These are phyloP conservation scores for Iris pallida DNA, from an alignment of 116 monocot genomes.

Conservation along the genomic window DNA sequence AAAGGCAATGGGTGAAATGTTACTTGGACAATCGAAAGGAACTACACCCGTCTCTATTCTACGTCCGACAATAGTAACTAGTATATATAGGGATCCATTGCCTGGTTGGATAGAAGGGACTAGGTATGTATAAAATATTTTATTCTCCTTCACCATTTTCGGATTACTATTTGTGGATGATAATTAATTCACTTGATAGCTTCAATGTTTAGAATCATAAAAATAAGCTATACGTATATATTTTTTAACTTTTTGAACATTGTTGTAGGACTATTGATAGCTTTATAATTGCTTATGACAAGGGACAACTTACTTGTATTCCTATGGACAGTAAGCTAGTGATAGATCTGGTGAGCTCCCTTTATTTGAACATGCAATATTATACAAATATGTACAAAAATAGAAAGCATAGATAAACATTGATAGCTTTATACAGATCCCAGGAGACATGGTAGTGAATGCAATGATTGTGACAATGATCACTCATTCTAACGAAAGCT, in stretches of 20 bases:
- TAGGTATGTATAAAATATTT: conserved; percentile 14
- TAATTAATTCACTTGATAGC: not conserved
- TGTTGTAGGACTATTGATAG: conserved; percentile 35
- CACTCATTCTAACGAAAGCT: conserved; percentile 8
- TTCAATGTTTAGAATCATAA: not conserved
- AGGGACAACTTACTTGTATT: conserved; percentile 24
- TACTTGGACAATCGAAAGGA: conserved; percentile 31
- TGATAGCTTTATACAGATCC: conserved; percentile 11
- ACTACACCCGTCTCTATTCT: conserved; percentile 23
- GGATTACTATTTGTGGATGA: too few species aligned
- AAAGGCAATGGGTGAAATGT: conserved; percentile 45
- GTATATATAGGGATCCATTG: conserved; percentile 35
- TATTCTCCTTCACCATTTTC: too few species aligned
- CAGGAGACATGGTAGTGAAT: conserved; percentile 44
- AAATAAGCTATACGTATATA: not conserved
- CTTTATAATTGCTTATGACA: conserved; percentile 29
- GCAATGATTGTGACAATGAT: conserved; percentile 35
- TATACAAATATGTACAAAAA: not conserved
- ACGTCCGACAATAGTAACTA: conserved; percentile 39
- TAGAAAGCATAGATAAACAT: not conserved
- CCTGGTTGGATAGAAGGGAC: conserved; percentile 43
- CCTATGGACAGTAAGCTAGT: conserved; percentile 10
- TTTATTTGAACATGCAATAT: not conserved
- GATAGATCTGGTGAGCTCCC: conserved; percentile 26
- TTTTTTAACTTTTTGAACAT: not conserved